Base-by-base conservation (phyloP, 164 flowering plant genomes). In the Stephania japonica region DNA sequence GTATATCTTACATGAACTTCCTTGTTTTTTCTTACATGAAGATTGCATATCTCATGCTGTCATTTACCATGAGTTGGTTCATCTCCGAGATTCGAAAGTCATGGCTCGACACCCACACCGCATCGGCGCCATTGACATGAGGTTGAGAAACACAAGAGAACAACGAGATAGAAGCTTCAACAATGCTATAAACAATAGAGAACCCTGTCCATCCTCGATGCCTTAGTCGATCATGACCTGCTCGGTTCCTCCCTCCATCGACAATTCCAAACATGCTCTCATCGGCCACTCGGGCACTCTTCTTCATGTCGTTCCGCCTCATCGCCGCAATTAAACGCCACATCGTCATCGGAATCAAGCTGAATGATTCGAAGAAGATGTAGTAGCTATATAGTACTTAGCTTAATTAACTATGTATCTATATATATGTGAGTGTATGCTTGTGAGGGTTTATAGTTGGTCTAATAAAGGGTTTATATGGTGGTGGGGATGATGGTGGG, bases 41-140 rank as follows among this genome's bases (percentile, higher is more conserved):
- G 59, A 90, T 87, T 1, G 86, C 90, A 66, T 88, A 87, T 38
- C 91, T 85, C 94, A 88, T 82, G 81, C 92, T 82, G 59, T 90
- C 94, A 50, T 75, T 88, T 13, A 90, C 94, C 86, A 88, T 84
- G 4, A 87, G 85, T 76, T 88, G 87, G 72, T 90, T 89, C 77
- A 89, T 80, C 77, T 90, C 94, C 0, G 90, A 78, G 0, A 79
- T 68, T 50, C 80, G 79, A 0, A 83, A 75, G 56, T 86, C 90
- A 6, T 56, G n/a, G 19, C 85, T 84, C 4, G 89, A 82, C 7
- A 75, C 84, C 89, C 89, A 86, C 3, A 73, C 77, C 12, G 86
- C 85, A 59, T 86, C 89, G 7, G 73, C 85, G 3, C 84, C 87
- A 65, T 74, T 74, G 3, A 74, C 79, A 12, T 70, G 82, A 53